These are phyloP conservation scores for Tuber umbilicatum DNA, from an alignment of 495 filamentous ascomycete species.

Conservation along the genomic window DNA sequence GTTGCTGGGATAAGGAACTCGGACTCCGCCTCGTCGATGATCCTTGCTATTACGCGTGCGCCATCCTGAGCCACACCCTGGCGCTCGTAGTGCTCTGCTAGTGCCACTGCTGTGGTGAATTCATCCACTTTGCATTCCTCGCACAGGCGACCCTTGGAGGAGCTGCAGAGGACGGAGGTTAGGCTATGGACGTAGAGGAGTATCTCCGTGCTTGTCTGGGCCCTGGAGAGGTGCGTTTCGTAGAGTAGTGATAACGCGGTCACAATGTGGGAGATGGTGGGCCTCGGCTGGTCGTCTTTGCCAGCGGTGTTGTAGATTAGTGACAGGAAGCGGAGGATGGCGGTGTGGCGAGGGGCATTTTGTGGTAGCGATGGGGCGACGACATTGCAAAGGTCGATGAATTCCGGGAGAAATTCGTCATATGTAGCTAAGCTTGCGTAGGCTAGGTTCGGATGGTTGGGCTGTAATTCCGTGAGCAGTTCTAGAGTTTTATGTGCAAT, in stretches of 20 bases:
- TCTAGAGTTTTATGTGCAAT: background rate
- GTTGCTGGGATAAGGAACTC: background rate
- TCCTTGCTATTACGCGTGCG: background rate
- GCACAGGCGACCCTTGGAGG: background rate
- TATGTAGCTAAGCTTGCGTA: background rate
- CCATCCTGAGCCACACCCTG: background rate
- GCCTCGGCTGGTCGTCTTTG: slow-evolving; percentile 4
- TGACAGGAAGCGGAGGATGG: background rate
- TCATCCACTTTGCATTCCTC: background rate
- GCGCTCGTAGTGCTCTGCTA: background rate
- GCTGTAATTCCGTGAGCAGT: background rate
- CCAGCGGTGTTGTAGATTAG: background rate
- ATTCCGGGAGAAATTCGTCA: background rate
- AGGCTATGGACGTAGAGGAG: background rate
- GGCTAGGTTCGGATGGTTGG: background rate
- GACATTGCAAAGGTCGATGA: background rate
- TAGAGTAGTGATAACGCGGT: background rate
- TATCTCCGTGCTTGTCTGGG: background rate
- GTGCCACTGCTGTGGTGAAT: background rate
- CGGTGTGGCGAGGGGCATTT: background rate
- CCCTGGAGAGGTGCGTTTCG: background rate
- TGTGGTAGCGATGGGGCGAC: background rate
- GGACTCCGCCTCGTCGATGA: background rate
- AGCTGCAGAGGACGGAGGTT: background rate
- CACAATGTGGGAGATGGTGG: background rate